These are phyloP conservation scores for Populus hybrid DNA, from an alignment of 441 rosid genomes.

Conservation along the genomic window DNA sequence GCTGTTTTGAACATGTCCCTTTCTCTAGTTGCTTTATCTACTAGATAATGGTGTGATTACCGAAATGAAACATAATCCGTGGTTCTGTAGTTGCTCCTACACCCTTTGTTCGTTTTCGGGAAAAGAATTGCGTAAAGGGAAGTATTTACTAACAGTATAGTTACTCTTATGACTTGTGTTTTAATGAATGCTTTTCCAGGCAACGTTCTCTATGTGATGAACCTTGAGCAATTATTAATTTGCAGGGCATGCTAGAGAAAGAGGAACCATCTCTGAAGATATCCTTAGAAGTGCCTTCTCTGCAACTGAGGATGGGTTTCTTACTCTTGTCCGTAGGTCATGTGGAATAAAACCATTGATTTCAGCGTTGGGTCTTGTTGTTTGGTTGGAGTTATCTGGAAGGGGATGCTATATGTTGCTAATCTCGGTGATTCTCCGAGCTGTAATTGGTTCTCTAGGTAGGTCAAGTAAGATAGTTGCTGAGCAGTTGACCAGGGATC, in stretches of 20 bases:
- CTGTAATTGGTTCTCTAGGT: conserved; percentile 62
- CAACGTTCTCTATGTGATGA: conserved; percentile 3
- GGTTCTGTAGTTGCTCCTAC: background rate
- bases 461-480: conserved; percentile 64
- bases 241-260: conserved; percentile 60
- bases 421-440: conserved; percentile 92
- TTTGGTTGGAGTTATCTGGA: conserved; percentile 78
- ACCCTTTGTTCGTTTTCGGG: background rate
- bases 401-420: conserved; percentile 66
- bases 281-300: conserved; percentile 58
- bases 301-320: conserved; percentile 88
- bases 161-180: background rate
- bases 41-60: background rate
- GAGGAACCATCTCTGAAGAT: conserved; percentile 64
- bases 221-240: conserved; percentile 11
- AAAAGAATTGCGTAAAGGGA: background rate
- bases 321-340: conserved; percentile 67
- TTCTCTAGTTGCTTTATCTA: background rate
- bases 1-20: background rate
- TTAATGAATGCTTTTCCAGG: background rate
- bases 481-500: conserved; percentile 79
- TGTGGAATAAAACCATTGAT: conserved; percentile 59
- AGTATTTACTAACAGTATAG: background rate
- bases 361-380: conserved; percentile 93
- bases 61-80: background rate